Evolutionary conservation across 805 yeast genomes (phyloP).

Genomic region (Schwanniomyces occidentalis): DNA sequence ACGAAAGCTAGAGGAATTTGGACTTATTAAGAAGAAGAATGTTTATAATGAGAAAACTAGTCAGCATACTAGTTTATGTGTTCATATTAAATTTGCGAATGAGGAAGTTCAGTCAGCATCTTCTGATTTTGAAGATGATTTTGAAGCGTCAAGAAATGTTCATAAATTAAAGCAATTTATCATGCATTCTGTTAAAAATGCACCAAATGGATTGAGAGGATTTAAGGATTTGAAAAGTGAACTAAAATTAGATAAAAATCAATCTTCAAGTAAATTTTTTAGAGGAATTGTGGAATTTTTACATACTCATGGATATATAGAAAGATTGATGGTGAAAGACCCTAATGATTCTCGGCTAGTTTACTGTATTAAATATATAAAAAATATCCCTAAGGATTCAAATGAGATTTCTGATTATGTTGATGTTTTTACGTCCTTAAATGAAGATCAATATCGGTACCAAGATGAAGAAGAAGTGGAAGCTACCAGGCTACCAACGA

Average conservation of each 20-base stretch:
- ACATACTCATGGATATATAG: slow-evolving; percentile 45
- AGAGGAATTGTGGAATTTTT: slow-evolving; percentile 48
- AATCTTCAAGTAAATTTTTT: slow-evolving; percentile 45
- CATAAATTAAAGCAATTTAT: slow-evolving; percentile 35
- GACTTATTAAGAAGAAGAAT: slow-evolving; percentile 44
- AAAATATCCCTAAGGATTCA: slow-evolving; percentile 49
- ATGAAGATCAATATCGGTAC: slow-evolving; percentile 27
- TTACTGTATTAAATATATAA: slow-evolving; percentile 40
- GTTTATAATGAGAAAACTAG: slow-evolving; percentile 38
- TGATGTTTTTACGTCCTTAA: slow-evolving; percentile 17
- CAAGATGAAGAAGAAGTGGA: slow-evolving; percentile 17
- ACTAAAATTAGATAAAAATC: slow-evolving; percentile 47
- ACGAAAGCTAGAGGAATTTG: slow-evolving; percentile 51
- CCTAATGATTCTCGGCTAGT: slow-evolving; percentile 32
- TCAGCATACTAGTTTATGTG: slow-evolving; percentile 54
- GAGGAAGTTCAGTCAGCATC: slow-evolving; percentile 23
- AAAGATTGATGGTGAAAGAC: slow-evolving; percentile 50
- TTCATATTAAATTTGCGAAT: slow-evolving; percentile 48
- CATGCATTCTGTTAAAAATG: slow-evolving; percentile 51
- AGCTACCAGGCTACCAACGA: slow-evolving; percentile 22
- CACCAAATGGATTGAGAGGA: slow-evolving; percentile 62
- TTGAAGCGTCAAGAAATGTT: slow-evolving; percentile 30
- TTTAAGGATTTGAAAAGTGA: slow-evolving; percentile 62
- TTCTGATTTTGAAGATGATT: slow-evolving; percentile 20
- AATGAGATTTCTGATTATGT: slow-evolving; percentile 44